A percentile compares a stretch with the other conserved stretches of the same genome.
Conservation (phyloP, 108 stramenopile genomes). For the Cyclotella baltica region DNA sequence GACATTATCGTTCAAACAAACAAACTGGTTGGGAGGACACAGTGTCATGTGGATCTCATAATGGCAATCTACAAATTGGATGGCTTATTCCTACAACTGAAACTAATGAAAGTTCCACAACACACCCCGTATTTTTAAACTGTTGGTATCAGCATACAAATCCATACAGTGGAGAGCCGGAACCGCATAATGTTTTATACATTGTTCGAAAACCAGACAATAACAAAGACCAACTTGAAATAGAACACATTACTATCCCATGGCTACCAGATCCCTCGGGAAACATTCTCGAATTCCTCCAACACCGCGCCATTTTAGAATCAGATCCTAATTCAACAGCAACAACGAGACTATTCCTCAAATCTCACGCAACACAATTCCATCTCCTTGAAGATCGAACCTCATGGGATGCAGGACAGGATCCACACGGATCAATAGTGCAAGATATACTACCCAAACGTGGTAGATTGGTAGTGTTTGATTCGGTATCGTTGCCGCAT, state of each 20-base stretch:
- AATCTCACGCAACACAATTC: conserved; percentile 25
- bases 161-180: conserved; percentile 12
- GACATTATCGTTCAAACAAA: conserved; percentile 5
- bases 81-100: conserved; percentile 44
- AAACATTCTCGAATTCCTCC: conserved; percentile 29
- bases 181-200: conserved; percentile 49
- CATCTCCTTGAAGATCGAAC: conserved; percentile 40
- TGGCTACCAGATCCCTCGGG: conserved; percentile 34
- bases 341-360: conserved; percentile 21
- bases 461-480: conserved; percentile 62
- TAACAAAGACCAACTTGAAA: conserved; percentile 19
- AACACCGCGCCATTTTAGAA: conserved; percentile 17
- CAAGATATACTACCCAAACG: conserved; percentile 47
- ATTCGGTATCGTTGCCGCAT: conserved; percentile 63
- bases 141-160: conserved; percentile 28
- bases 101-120: not conserved
- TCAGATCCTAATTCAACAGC: conserved; percentile 9
- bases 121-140: conserved; percentile 53
- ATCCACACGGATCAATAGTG: conserved; percentile 28
- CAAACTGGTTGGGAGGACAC: not conserved
- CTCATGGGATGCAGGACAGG: conserved; percentile 22
- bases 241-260: conserved; percentile 29
- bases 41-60: conserved; percentile 21
- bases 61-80: conserved; percentile 63
- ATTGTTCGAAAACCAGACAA: conserved; percentile 3